Base-by-base conservation (phyloP, 495 filamentous ascomycete species). In the Penicillium silybi region DNA sequence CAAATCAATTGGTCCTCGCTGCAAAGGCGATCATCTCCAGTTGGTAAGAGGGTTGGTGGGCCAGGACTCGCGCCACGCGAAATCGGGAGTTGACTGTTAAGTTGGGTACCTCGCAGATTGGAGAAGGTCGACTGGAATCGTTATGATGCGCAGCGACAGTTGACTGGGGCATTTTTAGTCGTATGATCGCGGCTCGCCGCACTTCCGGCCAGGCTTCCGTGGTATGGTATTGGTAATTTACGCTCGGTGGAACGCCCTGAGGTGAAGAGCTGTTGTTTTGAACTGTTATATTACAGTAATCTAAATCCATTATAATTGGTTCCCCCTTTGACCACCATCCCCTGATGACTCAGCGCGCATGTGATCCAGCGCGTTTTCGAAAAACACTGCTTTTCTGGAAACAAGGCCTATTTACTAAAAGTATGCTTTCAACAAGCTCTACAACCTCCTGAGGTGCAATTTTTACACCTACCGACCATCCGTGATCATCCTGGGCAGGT, bases 111-210 rank as follows among this genome's bases (percentile, higher is more conserved):
- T 39, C n/a, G 35, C 25, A 40, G 13, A 40, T 16, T 26, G 39
- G 4, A 41, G 38, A 26, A 44, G 19, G 27, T 10, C 13, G 37
- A 48, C 10, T 39, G 37, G 18, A 39, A 39, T 18, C 37, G 39
- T 29, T 13, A 23, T 52, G 48, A 32, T 49, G 52, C 27, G 16
- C 40, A 37, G 20, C 15, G 27, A 26, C 43, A 9, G 32, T 45
- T 39, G 32, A 46, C 44, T 55, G 41, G 52, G 55, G 48, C 57
- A 49, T 18, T 44, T 44, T 44, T 11, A 53, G 43, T 41, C 48
- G 70, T 71, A 73, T 73, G 70, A 73, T 73, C 69, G 62, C 70
- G 70, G 70, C 63, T 62, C 47, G 40, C 51, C 53, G 60, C 61
- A 49, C 51, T 71, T 71, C 70, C 70, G 70, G 59, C 41, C 61